A percentile compares a stretch with the other conserved stretches of the same genome.
phyloP scores from a whole-genome alignment of 2,329 filamentous ascomycete species.

The Hortaea sp. region DNA sequence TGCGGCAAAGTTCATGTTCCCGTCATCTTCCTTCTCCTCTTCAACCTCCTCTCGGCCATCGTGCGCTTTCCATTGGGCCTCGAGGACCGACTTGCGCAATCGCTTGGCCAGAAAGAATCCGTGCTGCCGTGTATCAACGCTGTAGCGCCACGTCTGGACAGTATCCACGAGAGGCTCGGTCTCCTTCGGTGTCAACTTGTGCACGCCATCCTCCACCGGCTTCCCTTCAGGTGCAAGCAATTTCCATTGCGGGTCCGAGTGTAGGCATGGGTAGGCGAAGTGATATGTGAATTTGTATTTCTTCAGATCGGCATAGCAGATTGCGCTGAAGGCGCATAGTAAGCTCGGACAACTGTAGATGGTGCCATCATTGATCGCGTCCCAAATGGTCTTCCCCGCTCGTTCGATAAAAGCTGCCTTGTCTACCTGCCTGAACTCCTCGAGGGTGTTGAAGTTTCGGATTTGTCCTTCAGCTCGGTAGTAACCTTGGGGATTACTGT shows the following conservation, averaged over 20 bases:
- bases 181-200: constrained; percentile 54
- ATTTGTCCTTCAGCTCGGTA: constrained; percentile 49
- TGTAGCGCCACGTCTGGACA: constrained; percentile 80
- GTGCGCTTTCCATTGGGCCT: constrained; percentile 25
- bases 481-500: constrained; percentile 56
- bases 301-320: constrained; percentile 92
- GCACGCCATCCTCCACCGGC: constrained; percentile 29
- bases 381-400: constrained; percentile 85
- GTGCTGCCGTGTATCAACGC: constrained; percentile 70
- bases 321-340: constrained; percentile 75
- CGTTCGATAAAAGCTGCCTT: constrained; percentile 68
- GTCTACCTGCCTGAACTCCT: constrained; percentile 80
- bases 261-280: constrained; percentile 90
- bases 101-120: constrained; percentile 95
- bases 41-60: constrained; percentile 18
- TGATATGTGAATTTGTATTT: constrained; percentile 98
- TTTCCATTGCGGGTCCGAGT: constrained; percentile 78
- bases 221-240: constrained; percentile 32
- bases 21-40: constrained; percentile 22
- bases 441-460: constrained; percentile 37
- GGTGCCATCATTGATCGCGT: constrained; percentile 90
- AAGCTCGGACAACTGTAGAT: constrained; percentile 93
- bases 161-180: constrained; percentile 69
- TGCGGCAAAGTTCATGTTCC: constrained; percentile 16
- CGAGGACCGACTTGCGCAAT: constrained; percentile 32